Base-by-base conservation (phyloP, 495 filamentous ascomycete genomes). In the Talaromyces nanjingensis region DNA sequence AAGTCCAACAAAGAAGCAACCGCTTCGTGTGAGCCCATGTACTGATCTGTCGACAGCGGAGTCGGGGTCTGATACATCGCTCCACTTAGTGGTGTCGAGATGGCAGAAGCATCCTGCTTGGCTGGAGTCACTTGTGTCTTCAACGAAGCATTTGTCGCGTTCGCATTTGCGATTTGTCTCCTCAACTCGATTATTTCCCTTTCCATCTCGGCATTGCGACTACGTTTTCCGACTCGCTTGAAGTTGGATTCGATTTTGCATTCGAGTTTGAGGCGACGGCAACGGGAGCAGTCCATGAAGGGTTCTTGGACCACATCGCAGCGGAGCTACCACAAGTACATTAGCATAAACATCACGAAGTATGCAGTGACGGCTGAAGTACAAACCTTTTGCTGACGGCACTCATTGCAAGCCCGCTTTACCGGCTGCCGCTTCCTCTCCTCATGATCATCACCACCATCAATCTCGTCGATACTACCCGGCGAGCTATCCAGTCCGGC, bases 211-310 rank as follows among this genome's bases (percentile, higher is more conserved):
- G 91, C 91, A 75, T 96, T 91, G 69, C 90, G 90, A 64, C 86
- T 91, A 57, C 93, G 86, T 80, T 97, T 97, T 60, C 91, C 92
- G 37, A 96, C 82, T 59, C 93, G 89, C 77, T 94, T 96, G 78
- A 97, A 97, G 70, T 93, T 92, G 65, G 89, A 90, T 72, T 96
- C 91, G 72, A 97, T 96, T 69, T 91, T 91, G 82, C 93, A 97
- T 25, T 87, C 84, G 64, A 96, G 89, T 69, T 87, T 89, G 64
- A 96, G 83, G 68, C 91, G 91, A 70, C 84, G 87, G 78, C 93
- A 97, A 66, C 93, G 83, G 31, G 86, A 88, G 75, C 93, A 97
- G 65, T 86, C 81, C 57, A 83, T 81, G 75, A 91, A 96, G 5
- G 91, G 90, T 61, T 92, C 90, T 77, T 93, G 90, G 54, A 91